These are phyloP conservation scores for Aspergillus ellipticus DNA, from an alignment of 495 filamentous ascomycete genomes.

Conservation along the genomic window DNA sequence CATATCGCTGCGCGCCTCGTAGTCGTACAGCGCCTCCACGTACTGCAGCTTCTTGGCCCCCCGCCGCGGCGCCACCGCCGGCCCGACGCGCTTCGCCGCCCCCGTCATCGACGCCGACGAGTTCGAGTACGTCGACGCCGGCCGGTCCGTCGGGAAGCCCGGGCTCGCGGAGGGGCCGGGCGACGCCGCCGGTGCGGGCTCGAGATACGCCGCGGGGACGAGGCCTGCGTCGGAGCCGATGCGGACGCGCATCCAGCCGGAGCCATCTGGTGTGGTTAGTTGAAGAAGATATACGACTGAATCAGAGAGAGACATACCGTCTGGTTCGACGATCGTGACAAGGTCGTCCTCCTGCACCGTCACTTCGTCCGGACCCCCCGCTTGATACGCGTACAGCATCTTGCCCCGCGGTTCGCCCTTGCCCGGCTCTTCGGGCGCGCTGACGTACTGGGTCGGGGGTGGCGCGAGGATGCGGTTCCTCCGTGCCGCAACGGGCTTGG, in stretches of 20 bases:
- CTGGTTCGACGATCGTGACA: constrained; percentile 75
- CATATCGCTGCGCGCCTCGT: constrained; percentile 75
- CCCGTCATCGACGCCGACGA: constrained; percentile 70
- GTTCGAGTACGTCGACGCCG: constrained; percentile 72
- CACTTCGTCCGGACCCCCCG: constrained; percentile 73
- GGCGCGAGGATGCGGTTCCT: constrained; percentile 79
- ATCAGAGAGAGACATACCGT: constrained; percentile 58
- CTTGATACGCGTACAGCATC: constrained; percentile 86
- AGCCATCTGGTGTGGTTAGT: constrained; percentile 60
- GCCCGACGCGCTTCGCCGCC: constrained; percentile 80
- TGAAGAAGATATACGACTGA: too few relatives aligned
- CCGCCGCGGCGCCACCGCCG: constrained; percentile 84
- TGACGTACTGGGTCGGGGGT: constrained; percentile 75
- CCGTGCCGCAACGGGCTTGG: constrained; percentile 41
- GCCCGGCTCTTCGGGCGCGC: constrained; percentile 21
- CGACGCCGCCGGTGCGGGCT: constrained; percentile 47
- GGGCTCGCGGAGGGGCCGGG: constrained; percentile 35
- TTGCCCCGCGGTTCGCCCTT: constrained; percentile 65
- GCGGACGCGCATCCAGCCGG: constrained; percentile 84
- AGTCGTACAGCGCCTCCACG: constrained; percentile 90
- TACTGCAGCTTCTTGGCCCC: constrained; percentile 95
- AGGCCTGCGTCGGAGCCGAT: constrained; percentile 67
- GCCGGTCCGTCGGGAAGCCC: constrained; percentile 39
- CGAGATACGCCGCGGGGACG: constrained; percentile 81
- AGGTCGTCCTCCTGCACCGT: constrained; percentile 73